phyloP scores from a whole-genome alignment of 2,329 filamentous ascomycete genomes.

The Colletotrichum sp. region DNA sequence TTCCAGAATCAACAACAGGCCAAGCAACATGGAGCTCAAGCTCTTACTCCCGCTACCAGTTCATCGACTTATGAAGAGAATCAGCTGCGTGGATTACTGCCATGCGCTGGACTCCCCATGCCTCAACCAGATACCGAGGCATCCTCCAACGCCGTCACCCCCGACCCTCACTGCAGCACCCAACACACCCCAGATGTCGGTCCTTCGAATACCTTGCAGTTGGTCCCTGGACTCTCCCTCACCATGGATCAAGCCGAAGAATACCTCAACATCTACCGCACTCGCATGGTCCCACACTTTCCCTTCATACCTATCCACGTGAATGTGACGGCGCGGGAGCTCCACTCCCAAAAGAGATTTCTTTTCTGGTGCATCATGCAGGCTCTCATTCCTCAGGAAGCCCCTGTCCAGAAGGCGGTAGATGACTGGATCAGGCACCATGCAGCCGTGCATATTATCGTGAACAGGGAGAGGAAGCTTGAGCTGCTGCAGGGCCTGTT shows the following conservation, averaged over 20 bases:
- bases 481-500: slow-evolving; percentile 44
- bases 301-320: slow-evolving; percentile 41
- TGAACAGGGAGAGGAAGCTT: slow-evolving; percentile 37
- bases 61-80: neutral
- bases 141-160: neutral
- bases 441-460: slow-evolving; percentile 41
- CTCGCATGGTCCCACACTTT: slow-evolving; percentile 36
- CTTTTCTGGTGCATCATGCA: slow-evolving; percentile 44
- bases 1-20: slow-evolving; percentile 34
- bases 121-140: neutral
- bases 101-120: neutral
- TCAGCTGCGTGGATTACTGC: neutral
- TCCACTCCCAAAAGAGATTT: slow-evolving; percentile 36
- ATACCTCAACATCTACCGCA: slow-evolving; percentile 37
- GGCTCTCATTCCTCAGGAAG: slow-evolving; percentile 34
- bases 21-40: neutral
- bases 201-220: neutral
- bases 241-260: slow-evolving; percentile 35
- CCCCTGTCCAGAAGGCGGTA: slow-evolving; percentile 34
- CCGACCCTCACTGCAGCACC: neutral
- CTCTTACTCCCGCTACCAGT: neutral
- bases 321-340: slow-evolving; percentile 27
- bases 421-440: slow-evolving; percentile 41
- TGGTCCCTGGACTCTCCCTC: slow-evolving; percentile 40
- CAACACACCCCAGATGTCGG: neutral